Conservation (phyloP, 2,329 filamentous ascomycete species). For the Alternaria infectoria region DNA sequence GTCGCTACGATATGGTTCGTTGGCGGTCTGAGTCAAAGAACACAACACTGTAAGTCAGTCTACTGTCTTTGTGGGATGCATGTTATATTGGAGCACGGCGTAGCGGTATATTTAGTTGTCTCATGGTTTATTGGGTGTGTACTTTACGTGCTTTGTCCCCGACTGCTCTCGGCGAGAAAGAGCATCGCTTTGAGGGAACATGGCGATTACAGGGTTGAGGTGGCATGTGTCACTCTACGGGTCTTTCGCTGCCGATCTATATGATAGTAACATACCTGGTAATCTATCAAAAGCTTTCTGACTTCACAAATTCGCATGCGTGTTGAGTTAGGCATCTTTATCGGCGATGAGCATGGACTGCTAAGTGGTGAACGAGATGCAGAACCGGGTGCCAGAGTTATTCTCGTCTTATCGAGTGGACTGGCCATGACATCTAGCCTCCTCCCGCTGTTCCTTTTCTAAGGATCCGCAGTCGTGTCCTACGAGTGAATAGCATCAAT, state of each 20-base stretch:
- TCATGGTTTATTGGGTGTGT: slow-evolving; percentile 5
- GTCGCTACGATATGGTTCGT: background rate
- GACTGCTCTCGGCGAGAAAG: background rate
- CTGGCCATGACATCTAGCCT: background rate
- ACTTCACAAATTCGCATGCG: background rate
- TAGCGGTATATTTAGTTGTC: slow-evolving; percentile 6
- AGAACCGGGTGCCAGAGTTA: background rate
- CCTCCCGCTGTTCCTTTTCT: background rate
- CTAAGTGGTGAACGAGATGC: background rate
- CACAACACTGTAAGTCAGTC: background rate
- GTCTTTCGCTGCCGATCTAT: slow-evolving; percentile 4
- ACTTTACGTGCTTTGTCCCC: background rate
- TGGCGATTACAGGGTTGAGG: background rate
- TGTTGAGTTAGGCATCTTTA: background rate
- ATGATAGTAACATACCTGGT: slow-evolving; percentile 11
- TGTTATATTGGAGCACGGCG: slow-evolving; percentile 16
- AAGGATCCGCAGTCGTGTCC: background rate
- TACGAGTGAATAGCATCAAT: background rate
- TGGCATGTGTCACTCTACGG: background rate
- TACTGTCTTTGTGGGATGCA: slow-evolving; percentile 8
- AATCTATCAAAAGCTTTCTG: slow-evolving; percentile 14
- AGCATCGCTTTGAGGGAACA: background rate
- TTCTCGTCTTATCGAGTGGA: background rate
- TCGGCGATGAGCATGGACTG: background rate
- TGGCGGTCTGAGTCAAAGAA: background rate